phyloP scores from a whole-genome alignment of 768 basidiomycete genomes.

The Hebeloma cylindrosporum region DNA sequence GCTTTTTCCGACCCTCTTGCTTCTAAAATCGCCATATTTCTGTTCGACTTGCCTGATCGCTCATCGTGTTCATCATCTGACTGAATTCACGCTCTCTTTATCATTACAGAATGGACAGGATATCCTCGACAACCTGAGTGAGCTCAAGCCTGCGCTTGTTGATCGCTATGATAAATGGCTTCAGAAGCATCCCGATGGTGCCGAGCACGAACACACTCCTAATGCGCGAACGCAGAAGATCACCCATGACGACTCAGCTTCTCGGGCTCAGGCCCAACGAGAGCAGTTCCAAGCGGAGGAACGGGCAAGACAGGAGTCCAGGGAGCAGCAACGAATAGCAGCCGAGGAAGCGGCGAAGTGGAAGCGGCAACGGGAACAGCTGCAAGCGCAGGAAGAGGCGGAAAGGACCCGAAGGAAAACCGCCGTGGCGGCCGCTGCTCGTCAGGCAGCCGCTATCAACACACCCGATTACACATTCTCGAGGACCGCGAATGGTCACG shows the following conservation, averaged over 20 bases:
- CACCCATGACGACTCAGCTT: slow-evolving; percentile 17
- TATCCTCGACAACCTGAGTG: slow-evolving; percentile 64
- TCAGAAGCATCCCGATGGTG: slow-evolving; percentile 40
- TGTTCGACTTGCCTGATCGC: slow-evolving; percentile 1
- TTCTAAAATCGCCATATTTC: background rate
- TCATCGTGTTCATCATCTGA: background rate
- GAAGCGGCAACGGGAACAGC: slow-evolving; percentile 36
- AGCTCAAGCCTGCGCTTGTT: slow-evolving; percentile 64
- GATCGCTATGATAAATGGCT: slow-evolving; percentile 65
- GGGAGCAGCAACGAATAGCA: slow-evolving; percentile 25
- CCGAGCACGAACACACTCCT: slow-evolving; percentile 27
- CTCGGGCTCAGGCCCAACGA: slow-evolving; percentile 16
- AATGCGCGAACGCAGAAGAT: slow-evolving; percentile 26
- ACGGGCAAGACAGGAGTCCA: slow-evolving; percentile 29
- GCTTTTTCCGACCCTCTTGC: background rate
- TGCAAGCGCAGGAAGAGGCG: slow-evolving; percentile 33
- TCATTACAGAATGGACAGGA: slow-evolving; percentile 72
- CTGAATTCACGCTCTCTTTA: background rate
- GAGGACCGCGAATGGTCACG: slow-evolving; percentile 26
- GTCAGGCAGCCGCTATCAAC: slow-evolving; percentile 16
- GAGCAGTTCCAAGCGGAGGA: slow-evolving; percentile 19
- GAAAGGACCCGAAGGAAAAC: slow-evolving; percentile 28
- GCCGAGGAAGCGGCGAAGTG: slow-evolving; percentile 38
- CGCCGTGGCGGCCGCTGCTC: slow-evolving; percentile 23
- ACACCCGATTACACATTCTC: slow-evolving; percentile 32